Percentiles rank a stretch among this genome's conserved stretches.
These are phyloP conservation scores for Tetracladium marchalianum DNA, from an alignment of 495 filamentous ascomycete genomes.

Conservation along the genomic window DNA sequence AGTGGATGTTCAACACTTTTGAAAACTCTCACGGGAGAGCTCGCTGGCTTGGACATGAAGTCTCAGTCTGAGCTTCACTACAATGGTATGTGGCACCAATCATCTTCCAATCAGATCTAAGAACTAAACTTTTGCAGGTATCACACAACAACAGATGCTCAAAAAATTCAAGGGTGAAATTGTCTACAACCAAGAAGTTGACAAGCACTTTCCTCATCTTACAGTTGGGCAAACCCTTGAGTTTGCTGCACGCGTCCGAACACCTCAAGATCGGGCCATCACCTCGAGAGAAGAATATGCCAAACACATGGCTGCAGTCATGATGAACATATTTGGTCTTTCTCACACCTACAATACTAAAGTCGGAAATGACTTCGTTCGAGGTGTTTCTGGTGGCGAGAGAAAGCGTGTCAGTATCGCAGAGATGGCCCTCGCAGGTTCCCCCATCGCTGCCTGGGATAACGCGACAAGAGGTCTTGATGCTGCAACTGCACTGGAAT, in stretches of 20 bases:
- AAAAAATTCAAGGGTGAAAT: conserved; percentile 34
- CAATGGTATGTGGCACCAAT: conserved; percentile 20
- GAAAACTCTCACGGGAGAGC: conserved; percentile 20
- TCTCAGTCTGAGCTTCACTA: conserved; percentile 23
- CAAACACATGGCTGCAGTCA: conserved; percentile 54
- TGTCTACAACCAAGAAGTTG: conserved; percentile 61
- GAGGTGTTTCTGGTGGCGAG: conserved; percentile 58
- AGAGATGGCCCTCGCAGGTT: conserved; percentile 38
- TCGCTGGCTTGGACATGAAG: conserved; percentile 34
- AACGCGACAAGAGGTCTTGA: conserved; percentile 45
- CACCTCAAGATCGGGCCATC: conserved; percentile 49
- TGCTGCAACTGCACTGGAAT: conserved; percentile 38
- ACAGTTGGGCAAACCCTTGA: conserved; percentile 58
- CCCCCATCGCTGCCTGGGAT: conserved; percentile 46
- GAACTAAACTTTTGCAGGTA: conserved; percentile 10
- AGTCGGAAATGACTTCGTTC: conserved; percentile 76
- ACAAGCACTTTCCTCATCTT: conserved; percentile 66
- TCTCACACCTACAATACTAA: conserved; percentile 53
- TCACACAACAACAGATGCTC: conserved; percentile 22
- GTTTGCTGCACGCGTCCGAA: conserved; percentile 61
- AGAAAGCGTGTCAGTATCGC: conserved; percentile 47
- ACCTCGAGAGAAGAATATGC: conserved; percentile 54
- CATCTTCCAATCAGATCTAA: not conserved
- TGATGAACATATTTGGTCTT: conserved; percentile 70
- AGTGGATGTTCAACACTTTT: conserved; percentile 34